Percentiles rank a stretch among this genome's conserved stretches.
phyloP scores from a whole-genome alignment of 2,329 filamentous ascomycete species.

The Scedosporium aurantiacum region DNA sequence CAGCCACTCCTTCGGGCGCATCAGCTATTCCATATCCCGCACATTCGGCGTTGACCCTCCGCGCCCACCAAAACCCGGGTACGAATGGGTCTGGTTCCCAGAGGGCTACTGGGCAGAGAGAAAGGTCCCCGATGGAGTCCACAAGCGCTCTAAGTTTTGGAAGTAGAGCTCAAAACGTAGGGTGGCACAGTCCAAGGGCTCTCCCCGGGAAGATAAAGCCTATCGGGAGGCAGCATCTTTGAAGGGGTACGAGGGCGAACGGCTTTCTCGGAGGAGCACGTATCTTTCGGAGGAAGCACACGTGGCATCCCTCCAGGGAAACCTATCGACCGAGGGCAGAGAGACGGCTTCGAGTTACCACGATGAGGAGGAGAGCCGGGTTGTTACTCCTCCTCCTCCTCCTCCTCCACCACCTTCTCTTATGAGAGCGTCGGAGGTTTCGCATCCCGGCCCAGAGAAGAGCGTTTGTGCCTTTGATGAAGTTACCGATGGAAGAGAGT shows the following conservation, averaged over 20 bases:
- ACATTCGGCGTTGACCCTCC: neutral
- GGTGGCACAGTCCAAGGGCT: neutral
- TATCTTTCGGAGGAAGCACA: conserved; percentile 4
- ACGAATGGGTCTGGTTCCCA: neutral
- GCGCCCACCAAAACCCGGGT: neutral
- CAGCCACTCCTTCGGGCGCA: neutral
- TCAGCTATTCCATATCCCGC: neutral
- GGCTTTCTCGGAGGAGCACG: neutral
- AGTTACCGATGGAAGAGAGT: neutral
- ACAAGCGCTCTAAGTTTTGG: neutral
- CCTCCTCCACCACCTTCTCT: neutral
- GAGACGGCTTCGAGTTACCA: neutral
- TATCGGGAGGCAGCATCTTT: no score
- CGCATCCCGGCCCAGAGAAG: neutral
- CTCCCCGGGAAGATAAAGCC: no score
- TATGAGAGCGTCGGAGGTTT: neutral
- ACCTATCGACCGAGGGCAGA: neutral
- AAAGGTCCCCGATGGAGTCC: neutral
- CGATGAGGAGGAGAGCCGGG: no score
- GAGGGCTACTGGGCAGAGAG: neutral
- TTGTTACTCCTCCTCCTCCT: neutral
- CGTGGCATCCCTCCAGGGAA: conserved; percentile 1
- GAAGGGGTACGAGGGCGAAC: neutral
- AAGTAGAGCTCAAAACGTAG: neutral
- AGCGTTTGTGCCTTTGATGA: neutral